Percentiles rank a stretch among this genome's conserved stretches.
These are phyloP conservation scores for Solanum bulbocastanum DNA, from an alignment of 257 asterid genomes.

Conservation along the genomic window DNA sequence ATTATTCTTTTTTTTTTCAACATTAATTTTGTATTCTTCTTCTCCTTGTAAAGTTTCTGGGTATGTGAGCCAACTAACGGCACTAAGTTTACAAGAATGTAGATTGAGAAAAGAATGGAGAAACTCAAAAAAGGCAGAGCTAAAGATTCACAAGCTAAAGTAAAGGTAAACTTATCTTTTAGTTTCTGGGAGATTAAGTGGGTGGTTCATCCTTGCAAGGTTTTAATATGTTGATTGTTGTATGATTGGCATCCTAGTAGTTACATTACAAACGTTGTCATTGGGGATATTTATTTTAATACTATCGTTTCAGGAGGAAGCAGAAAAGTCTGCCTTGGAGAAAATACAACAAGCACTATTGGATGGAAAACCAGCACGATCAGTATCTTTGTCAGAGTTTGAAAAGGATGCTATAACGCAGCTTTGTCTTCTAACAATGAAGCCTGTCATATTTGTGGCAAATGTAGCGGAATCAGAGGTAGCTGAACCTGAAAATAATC, in stretches of 20 bases:
- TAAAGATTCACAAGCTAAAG: constrained; percentile 71
- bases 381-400: constrained; percentile 63
- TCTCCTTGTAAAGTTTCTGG: neutral
- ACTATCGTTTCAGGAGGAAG: constrained; percentile 62
- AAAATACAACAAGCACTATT: constrained; percentile 57
- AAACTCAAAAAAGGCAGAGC: constrained; percentile 83
- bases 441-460: constrained; percentile 88
- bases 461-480: constrained; percentile 96
- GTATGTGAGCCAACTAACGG: constrained; percentile 8
- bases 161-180: constrained; percentile 40
- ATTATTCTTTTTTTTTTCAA: neutral
- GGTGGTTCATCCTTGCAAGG: neutral
- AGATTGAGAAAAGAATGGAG: constrained; percentile 97
- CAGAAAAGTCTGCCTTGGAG: constrained; percentile 86
- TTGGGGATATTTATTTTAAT: constrained; percentile 8
- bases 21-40: neutral
- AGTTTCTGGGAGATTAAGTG: neutral
- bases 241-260: neutral
- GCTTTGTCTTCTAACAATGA: constrained; percentile 93
- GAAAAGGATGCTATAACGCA: constrained; percentile 76
- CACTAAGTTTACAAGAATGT: constrained; percentile 54
- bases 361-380: constrained; percentile 97
- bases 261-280: neutral
- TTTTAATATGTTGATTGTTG: neutral
- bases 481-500: constrained; percentile 64